A percentile compares a stretch with the other conserved stretches of the same genome.
phyloP scores from a whole-genome alignment of 2,329 filamentous ascomycete species.

The Penicillium brevicompactum region DNA sequence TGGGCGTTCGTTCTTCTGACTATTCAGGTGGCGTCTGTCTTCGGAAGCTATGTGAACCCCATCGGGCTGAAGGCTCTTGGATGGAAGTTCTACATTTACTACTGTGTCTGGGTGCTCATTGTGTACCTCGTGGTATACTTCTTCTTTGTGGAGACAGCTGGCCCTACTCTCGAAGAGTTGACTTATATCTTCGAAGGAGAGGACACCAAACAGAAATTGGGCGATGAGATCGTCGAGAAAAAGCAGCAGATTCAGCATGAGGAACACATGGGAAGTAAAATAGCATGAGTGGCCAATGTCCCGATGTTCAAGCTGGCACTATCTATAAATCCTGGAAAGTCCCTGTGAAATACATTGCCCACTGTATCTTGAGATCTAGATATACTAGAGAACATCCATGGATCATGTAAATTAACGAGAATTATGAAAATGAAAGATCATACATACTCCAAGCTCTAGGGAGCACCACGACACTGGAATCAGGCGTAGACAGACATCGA shows the following conservation, averaged over 20 bases:
- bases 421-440: no score
- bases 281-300: background rate
- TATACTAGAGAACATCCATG: no score
- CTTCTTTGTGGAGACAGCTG: slow-evolving; percentile 12
- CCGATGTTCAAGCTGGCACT: background rate
- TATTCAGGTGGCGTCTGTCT: slow-evolving; percentile 29
- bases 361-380: no score
- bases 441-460: no score
- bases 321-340: background rate
- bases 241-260: slow-evolving; percentile 14
- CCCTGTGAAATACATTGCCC: background rate
- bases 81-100: slow-evolving; percentile 32
- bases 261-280: slow-evolving; percentile 11
- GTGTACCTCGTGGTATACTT: slow-evolving; percentile 15
- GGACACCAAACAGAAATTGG: slow-evolving; percentile 7
- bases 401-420: no score
- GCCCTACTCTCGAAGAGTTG: slow-evolving; percentile 9
- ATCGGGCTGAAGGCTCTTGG: slow-evolving; percentile 27
- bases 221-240: slow-evolving; percentile 8
- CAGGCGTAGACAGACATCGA: no score
- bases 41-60: slow-evolving; percentile 30
- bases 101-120: slow-evolving; percentile 24
- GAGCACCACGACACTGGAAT: no score
- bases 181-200: slow-evolving; percentile 14
- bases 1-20: slow-evolving; percentile 46